Percentiles rank a stretch among this genome's conserved stretches.
These are phyloP conservation scores for Pythium aquatile DNA, from an alignment of 352 stramenopile genomes.

Conservation along the genomic window DNA sequence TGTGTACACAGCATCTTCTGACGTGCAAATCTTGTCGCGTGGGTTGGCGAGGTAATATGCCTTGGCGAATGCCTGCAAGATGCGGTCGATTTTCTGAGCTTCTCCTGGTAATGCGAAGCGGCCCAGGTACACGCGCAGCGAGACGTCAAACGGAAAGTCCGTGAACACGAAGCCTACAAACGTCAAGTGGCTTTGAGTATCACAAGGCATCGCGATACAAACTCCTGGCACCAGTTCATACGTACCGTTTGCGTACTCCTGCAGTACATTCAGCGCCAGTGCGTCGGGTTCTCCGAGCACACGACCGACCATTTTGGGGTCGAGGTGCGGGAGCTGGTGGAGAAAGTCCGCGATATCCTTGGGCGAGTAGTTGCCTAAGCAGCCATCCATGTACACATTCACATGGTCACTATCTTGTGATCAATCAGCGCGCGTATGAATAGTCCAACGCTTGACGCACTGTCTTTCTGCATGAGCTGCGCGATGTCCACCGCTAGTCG, in stretches of 20 bases:
- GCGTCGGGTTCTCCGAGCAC: conserved; percentile 67
- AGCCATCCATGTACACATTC: neutral
- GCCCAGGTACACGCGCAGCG: conserved; percentile 68
- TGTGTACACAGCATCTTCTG: conserved; percentile 75
- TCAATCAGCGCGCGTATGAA: conserved; percentile 1
- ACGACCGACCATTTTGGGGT: conserved; percentile 69
- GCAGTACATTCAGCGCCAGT: conserved; percentile 54
- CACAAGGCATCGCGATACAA: no score
- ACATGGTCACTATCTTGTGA: neutral
- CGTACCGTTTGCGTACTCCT: conserved; percentile 65
- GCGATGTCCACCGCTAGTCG: conserved; percentile 31
- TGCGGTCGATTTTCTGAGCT: conserved; percentile 85
- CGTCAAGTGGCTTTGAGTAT: neutral
- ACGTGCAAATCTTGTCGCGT: conserved; percentile 46
- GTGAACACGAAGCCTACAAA: conserved; percentile 68
- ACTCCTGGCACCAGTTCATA: no score
- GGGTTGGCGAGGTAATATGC: conserved; percentile 64
- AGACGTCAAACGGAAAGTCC: conserved; percentile 57
- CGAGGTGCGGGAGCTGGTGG: conserved; percentile 60
- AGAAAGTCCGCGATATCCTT: conserved; percentile 64
- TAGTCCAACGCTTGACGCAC: conserved; percentile 22
- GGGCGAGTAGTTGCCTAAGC: conserved; percentile 38
- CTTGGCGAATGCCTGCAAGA: conserved; percentile 74
- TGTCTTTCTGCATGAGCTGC: conserved; percentile 49
- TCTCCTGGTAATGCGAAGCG: conserved; percentile 70